phyloP scores from a whole-genome alignment of 2,329 filamentous ascomycete genomes.

The Microcera coccophila region DNA sequence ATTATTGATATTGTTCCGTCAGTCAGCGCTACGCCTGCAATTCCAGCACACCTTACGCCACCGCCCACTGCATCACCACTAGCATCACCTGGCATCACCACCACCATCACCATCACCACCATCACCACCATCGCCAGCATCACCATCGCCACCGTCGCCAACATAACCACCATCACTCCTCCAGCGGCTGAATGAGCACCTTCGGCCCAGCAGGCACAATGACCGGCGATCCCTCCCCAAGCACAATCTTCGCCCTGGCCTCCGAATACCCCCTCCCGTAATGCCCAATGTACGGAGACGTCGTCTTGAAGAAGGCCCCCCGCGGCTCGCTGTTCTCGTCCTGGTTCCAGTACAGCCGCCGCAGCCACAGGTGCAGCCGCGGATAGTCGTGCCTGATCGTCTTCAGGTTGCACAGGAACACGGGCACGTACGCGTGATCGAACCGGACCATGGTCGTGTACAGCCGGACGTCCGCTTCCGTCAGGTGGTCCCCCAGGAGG shows the following conservation, averaged over 20 bases:
- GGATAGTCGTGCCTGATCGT: constrained; percentile 64
- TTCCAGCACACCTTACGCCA: too few relatives aligned
- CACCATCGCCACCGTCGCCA: too few relatives aligned
- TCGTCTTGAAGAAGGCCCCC: constrained; percentile 65
- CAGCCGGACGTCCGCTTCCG: constrained; percentile 65
- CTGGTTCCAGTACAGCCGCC: constrained; percentile 66
- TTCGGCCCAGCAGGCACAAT: constrained; percentile 28
- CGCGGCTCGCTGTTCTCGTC: constrained; percentile 29
- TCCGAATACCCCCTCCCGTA: constrained; percentile 31
- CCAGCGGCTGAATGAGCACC: constrained; percentile 15
- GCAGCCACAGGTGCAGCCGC: constrained; percentile 63
- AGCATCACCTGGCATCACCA: too few relatives aligned
- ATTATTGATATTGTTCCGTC: too few relatives aligned
- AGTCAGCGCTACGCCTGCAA: too few relatives aligned
- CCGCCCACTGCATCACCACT: too few relatives aligned
- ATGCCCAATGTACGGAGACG: constrained; percentile 48
- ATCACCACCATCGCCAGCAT: too few relatives aligned
- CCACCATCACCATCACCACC: too few relatives aligned
- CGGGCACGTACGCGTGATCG: constrained; percentile 63
- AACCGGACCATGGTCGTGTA: constrained; percentile 66
- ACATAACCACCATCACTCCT: neutral
- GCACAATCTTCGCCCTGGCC: constrained; percentile 20
- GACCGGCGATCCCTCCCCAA: constrained; percentile 24
- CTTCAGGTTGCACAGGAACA: constrained; percentile 62
- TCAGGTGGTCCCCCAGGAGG: constrained; percentile 60